Evolutionary conservation across 768 basidiomycete species (phyloP).

Genomic region (Russula earlei): DNA sequence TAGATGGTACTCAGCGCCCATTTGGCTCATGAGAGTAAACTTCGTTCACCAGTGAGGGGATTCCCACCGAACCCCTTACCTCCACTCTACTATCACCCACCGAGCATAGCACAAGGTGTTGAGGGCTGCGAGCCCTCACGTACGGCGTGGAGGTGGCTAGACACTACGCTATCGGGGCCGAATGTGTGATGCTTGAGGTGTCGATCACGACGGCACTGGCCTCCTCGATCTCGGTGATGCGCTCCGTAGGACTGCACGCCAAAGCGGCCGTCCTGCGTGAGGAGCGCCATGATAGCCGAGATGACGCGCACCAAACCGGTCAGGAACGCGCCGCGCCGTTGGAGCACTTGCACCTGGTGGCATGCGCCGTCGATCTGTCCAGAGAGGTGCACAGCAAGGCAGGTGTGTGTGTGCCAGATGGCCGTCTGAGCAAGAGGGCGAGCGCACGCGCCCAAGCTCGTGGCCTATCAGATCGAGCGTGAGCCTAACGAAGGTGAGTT

Average conservation of each 20-base stretch:
- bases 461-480: slow-evolving; percentile 19
- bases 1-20: too few relatives aligned
- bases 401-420: slow-evolving; percentile 7
- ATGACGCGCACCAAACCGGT: background rate
- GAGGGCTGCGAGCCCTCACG: too few relatives aligned
- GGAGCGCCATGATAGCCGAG: background rate
- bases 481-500: slow-evolving; percentile 17
- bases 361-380: slow-evolving; percentile 11
- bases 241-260: background rate
- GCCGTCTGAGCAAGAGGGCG: slow-evolving; percentile 8
- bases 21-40: too few relatives aligned
- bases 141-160: too few relatives aligned
- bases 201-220: background rate
- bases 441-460: slow-evolving; percentile 9
- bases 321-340: background rate
- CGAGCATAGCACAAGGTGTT: too few relatives aligned
- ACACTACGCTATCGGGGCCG: too few relatives aligned
- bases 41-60: too few relatives aligned
- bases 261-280: slow-evolving; percentile 6
- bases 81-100: too few relatives aligned
- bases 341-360: background rate
- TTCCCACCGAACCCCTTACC: too few relatives aligned
- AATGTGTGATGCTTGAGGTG: too few relatives aligned
- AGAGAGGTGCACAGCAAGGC: background rate
- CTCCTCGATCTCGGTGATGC: background rate